Base-by-base conservation (phyloP, 805 yeast species). In the Saccharomycopsis malanga region DNA sequence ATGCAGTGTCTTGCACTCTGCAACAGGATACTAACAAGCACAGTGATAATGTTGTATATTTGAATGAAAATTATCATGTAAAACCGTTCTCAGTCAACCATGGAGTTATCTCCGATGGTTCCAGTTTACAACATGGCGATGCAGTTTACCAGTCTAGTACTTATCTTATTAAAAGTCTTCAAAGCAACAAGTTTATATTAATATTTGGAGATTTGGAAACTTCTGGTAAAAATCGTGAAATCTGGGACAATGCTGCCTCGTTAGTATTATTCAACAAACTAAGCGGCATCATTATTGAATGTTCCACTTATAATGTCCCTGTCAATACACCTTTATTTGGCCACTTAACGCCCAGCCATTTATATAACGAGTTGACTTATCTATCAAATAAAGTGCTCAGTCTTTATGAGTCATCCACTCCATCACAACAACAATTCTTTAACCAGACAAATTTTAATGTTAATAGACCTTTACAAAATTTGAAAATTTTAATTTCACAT, bases 201-300 rank as follows among this genome's bases (percentile, higher is more conserved):
- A 61, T 83, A 2, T 87, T 87, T 70, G 97, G 97, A 1, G 97
- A 88, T 59, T 76, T 86, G 30, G 96, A 88, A 59, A 72, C 83
- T 41, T 95, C 86, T 58, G 34, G 57, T 4, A 73, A 76, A 37
- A 52, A 56, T 42, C 44, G 50, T 6, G 44, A 50, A 1, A 71
- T 86, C 2, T 87, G 96, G 96, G 44, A 59, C 2, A 54, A 61
- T 17, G 66, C 85, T 2, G 74, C 82, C 0, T 70, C 72, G 0
- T 55, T 67, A 24, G 67, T 83, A 1, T 57, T 66, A 0, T 40
- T 63, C 3, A 61, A 66, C 2, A 49, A 61, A 12, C 63, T 88
- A 38, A 66, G 62, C 18, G 77, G 79, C 0, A 73, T 88, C 1
- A 61, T 87, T 14, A 74, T 89, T 21, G 97, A 88, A 61, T 88